A percentile compares a stretch with the other conserved stretches of the same genome.
These are phyloP conservation scores for Stagonosporopsis cucurbitacearum DNA, from an alignment of 2,329 filamentous ascomycete genomes.

Conservation along the genomic window DNA sequence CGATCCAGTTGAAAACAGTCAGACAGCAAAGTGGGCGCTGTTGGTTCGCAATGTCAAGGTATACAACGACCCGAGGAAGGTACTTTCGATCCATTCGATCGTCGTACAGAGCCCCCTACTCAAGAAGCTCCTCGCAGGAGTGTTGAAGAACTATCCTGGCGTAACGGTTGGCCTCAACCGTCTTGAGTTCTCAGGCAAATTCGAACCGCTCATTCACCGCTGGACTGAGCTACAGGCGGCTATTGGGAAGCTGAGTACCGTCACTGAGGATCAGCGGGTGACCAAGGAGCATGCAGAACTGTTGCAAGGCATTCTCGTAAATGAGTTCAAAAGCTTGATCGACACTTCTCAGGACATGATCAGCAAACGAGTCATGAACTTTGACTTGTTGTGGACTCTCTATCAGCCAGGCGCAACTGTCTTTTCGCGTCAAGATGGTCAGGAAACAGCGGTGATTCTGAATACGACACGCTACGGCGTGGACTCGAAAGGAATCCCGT, in stretches of 20 bases:
- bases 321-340: constrained; percentile 50
- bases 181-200: constrained; percentile 66
- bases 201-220: constrained; percentile 69
- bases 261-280: constrained; percentile 22
- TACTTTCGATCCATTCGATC: constrained; percentile 66
- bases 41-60: constrained; percentile 49
- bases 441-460: constrained; percentile 17
- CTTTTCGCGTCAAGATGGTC: constrained; percentile 31
- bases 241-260: constrained; percentile 13
- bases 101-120: constrained; percentile 68
- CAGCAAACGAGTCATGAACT: constrained; percentile 46
- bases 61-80: constrained; percentile 61
- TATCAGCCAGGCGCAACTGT: constrained; percentile 47
- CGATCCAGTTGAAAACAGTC: constrained; percentile 61
- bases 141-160: constrained; percentile 66
- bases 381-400: constrained; percentile 52
- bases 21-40: constrained; percentile 64
- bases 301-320: constrained; percentile 44
- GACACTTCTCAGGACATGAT: constrained; percentile 48
- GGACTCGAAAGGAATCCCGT: constrained; percentile 17
- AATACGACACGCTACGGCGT: constrained; percentile 29
- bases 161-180: constrained; percentile 66
- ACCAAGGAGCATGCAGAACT: constrained; percentile 46
- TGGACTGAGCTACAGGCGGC: constrained; percentile 55
- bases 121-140: constrained; percentile 61